phyloP scores from a whole-genome alignment of 176 grass and related monocot genomes.

The Musa schizocarpa region DNA sequence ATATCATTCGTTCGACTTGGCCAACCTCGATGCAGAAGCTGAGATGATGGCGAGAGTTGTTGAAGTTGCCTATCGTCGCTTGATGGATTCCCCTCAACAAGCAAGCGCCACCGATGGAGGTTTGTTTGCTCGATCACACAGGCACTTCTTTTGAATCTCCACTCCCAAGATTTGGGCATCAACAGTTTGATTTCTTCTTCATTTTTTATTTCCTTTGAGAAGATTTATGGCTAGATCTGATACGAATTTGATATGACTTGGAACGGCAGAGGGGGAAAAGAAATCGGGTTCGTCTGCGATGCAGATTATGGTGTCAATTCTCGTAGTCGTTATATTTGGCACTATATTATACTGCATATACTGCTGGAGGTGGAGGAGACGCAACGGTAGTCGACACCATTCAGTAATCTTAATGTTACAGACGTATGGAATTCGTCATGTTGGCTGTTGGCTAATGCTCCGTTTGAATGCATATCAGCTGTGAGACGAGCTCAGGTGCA shows the following conservation, averaged over 20 bases:
- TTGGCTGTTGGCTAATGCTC: too few relatives aligned
- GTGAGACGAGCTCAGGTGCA: slow-evolving; percentile 59
- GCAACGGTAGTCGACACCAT: slow-evolving; percentile 44
- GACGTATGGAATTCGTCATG: too few relatives aligned
- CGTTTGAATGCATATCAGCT: slow-evolving; percentile 25
- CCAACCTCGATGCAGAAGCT: not conserved
- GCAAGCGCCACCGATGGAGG: slow-evolving; percentile 16
- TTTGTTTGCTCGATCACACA: slow-evolving; percentile 27
- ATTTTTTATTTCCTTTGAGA: too few relatives aligned
- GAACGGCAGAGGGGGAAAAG: slow-evolving; percentile 12
- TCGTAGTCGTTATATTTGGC: slow-evolving; percentile 59
- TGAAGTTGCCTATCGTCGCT: not conserved
- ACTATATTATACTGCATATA: slow-evolving; percentile 59
- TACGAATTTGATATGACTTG: too few relatives aligned
- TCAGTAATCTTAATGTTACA: too few relatives aligned
- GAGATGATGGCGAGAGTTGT: not conserved
- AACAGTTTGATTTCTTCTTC: too few relatives aligned
- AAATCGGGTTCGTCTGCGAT: slow-evolving; percentile 40
- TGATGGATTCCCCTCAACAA: slow-evolving; percentile 15
- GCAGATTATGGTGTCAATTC: slow-evolving; percentile 62
- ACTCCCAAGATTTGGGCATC: too few relatives aligned
- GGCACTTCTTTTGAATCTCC: too few relatives aligned
- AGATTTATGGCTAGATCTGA: too few relatives aligned
- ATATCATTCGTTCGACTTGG: too few relatives aligned
- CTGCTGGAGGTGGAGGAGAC: slow-evolving; percentile 95